Evolutionary conservation across 1,284 basidiomycete genomes (phyloP).

Genomic region (Ustilago cynodontis): DNA sequence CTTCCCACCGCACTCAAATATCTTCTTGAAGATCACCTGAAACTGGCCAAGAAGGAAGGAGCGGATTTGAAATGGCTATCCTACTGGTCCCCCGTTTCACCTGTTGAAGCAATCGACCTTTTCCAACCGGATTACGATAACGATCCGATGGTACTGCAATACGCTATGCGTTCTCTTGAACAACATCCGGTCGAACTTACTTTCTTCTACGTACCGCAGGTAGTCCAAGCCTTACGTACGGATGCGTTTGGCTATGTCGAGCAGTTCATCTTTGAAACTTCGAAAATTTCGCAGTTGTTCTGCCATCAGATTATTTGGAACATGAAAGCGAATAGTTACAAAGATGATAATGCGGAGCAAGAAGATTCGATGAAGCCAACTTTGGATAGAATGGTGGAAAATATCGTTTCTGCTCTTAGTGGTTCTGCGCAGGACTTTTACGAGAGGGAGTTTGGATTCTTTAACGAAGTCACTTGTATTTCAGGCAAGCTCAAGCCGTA

Average conservation of each 20-base stretch:
- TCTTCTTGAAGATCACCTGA: conserved; percentile 85
- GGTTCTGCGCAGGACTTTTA: conserved; percentile 93
- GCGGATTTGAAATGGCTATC: conserved; percentile 77
- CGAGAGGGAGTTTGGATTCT: conserved; percentile 94
- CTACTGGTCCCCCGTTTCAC: conserved; percentile 89
- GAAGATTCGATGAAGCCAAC: conserved; percentile 94
- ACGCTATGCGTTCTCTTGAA: conserved; percentile 93
- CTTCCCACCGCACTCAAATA: conserved; percentile 83
- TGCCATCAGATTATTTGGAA: conserved; percentile 99
- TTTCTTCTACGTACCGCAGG: conserved; percentile 99
- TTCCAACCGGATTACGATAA: conserved; percentile 73
- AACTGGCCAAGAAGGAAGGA: conserved; percentile 73
- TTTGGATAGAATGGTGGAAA: conserved; percentile 86
- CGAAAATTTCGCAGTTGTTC: conserved; percentile 96
- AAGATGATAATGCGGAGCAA: conserved; percentile 80
- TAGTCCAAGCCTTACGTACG: conserved; percentile 91
- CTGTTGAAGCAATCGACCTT: conserved; percentile 73
- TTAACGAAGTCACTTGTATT: conserved; percentile 95
- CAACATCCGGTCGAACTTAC: conserved; percentile 94
- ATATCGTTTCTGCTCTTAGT: conserved; percentile 86
- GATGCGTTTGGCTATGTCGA: conserved; percentile 87
- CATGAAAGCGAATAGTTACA: conserved; percentile 98
- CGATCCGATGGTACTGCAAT: conserved; percentile 90
- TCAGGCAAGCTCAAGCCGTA: conserved; percentile 97
- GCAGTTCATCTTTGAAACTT: conserved; percentile 95